A percentile compares a stretch with the other conserved stretches of the same genome.
These are phyloP conservation scores for Phytopythium ostracodes DNA, from an alignment of 352 stramenopile genomes.

Conservation along the genomic window DNA sequence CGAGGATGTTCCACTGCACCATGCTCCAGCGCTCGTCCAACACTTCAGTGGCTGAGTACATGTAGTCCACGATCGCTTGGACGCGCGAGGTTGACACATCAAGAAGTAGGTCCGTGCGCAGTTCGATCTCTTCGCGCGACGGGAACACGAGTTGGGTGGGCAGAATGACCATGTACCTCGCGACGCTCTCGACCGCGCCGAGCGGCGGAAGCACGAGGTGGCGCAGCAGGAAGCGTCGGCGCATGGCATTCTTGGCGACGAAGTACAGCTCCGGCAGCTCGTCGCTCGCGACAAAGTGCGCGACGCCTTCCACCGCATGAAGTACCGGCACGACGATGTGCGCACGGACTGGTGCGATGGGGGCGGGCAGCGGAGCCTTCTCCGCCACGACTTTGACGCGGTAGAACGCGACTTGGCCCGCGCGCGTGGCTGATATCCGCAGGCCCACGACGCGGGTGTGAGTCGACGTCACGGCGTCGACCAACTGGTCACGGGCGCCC, in stretches of 20 bases:
- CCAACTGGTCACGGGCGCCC: slow-evolving; percentile 60
- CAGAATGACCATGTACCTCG: slow-evolving; percentile 74
- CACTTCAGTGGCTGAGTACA: slow-evolving; percentile 82
- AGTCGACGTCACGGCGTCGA: slow-evolving; percentile 43
- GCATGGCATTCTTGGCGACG: slow-evolving; percentile 79
- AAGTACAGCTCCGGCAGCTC: slow-evolving; percentile 84
- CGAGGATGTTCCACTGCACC: slow-evolving; percentile 86
- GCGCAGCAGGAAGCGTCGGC: slow-evolving; percentile 53
- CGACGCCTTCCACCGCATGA: slow-evolving; percentile 60
- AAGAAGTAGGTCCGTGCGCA: slow-evolving; percentile 68
- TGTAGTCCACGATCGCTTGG: slow-evolving; percentile 69
- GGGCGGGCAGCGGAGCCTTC: slow-evolving; percentile 34
- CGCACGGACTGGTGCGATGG: slow-evolving; percentile 46
- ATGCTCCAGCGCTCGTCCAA: slow-evolving; percentile 83
- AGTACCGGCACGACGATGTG: slow-evolving; percentile 64
- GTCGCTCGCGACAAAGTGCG: slow-evolving; percentile 78
- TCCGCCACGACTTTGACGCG: slow-evolving; percentile 56
- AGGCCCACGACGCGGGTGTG: slow-evolving; percentile 55
- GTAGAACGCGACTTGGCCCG: slow-evolving; percentile 65
- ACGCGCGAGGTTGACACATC: slow-evolving; percentile 69
- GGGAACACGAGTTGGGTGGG: slow-evolving; percentile 75
- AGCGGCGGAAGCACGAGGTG: slow-evolving; percentile 68
- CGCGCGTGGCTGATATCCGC: slow-evolving; percentile 52
- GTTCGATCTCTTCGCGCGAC: slow-evolving; percentile 73
- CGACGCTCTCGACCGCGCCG: slow-evolving; percentile 55